Conservation (phyloP, 495 filamentous ascomycete species). For the Aspergillus asperescens region DNA sequence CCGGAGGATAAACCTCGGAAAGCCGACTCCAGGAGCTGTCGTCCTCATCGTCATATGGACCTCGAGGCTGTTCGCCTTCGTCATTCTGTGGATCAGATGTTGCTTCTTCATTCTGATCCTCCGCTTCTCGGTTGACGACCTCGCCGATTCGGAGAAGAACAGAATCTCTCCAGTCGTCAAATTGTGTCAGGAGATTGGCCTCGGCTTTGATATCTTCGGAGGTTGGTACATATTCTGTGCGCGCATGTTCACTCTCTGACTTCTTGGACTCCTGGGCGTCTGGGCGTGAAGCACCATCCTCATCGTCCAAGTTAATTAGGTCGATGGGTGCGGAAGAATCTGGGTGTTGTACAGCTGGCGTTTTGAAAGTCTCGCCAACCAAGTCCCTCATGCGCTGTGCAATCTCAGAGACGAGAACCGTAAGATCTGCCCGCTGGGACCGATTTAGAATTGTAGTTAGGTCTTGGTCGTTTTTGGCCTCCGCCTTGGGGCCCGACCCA, state of each 20-base stretch:
- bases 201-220: constrained; percentile 33
- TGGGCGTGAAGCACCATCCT: not conserved
- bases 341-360: constrained; percentile 2
- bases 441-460: constrained; percentile 47
- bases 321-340: not conserved
- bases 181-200: constrained; percentile 44
- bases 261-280: constrained; percentile 11
- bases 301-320: constrained; percentile 2
- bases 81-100: constrained; percentile 18
- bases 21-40: constrained; percentile 28
- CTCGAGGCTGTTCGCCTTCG: constrained; percentile 2
- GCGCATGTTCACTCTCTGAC: not conserved
- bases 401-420: constrained; percentile 40
- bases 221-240: constrained; percentile 18
- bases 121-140: constrained; percentile 55
- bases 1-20: constrained; percentile 40
- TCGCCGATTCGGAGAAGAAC: constrained; percentile 60
- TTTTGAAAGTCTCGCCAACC: constrained; percentile 39
- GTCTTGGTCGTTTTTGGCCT: constrained; percentile 34
- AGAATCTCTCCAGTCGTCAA: constrained; percentile 60
- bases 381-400: constrained; percentile 41
- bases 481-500: constrained; percentile 25
- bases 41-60: constrained; percentile 23
- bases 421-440: constrained; percentile 46
- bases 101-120: constrained; percentile 25